A percentile compares a stretch with the other conserved stretches of the same genome.
Conservation (phyloP, 2,329 filamentous ascomycete species). For the Botrytis deweyae region DNA sequence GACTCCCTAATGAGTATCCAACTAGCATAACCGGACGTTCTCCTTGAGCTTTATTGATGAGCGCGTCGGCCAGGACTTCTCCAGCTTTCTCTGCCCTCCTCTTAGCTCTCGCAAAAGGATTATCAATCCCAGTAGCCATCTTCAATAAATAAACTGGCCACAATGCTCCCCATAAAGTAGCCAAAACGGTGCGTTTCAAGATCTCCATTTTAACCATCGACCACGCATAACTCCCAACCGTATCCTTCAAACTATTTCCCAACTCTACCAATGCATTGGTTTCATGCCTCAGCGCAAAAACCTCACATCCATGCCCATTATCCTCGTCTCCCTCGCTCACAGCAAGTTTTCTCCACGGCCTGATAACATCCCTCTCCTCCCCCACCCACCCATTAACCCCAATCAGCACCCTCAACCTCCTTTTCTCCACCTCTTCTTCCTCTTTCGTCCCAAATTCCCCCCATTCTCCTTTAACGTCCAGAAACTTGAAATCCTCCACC, state of each 20-base stretch:
- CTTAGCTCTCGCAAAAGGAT: constrained; percentile 61
- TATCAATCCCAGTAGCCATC: constrained; percentile 55
- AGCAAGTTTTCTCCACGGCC: constrained; percentile 72
- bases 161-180: constrained; percentile 47
- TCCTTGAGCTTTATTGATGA: constrained; percentile 49
- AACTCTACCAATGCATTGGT: constrained; percentile 73
- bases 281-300: constrained; percentile 84
- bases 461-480: constrained; percentile 60
- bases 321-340: not conserved
- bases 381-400: constrained; percentile 86
- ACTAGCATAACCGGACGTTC: not conserved
- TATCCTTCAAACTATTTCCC: constrained; percentile 67
- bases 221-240: constrained; percentile 62
- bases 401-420: constrained; percentile 73
- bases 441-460: constrained; percentile 31
- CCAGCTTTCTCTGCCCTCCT: constrained; percentile 60
- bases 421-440: constrained; percentile 24
- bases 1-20: not conserved
- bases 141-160: constrained; percentile 52
- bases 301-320: constrained; percentile 63
- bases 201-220: constrained; percentile 61
- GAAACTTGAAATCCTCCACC: constrained; percentile 77
- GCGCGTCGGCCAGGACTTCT: constrained; percentile 59
- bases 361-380: constrained; percentile 69
- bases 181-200: constrained; percentile 53